Evolutionary conservation across 352 stramenopile genomes (phyloP).

Genomic region (Peronospora tabacina): DNA sequence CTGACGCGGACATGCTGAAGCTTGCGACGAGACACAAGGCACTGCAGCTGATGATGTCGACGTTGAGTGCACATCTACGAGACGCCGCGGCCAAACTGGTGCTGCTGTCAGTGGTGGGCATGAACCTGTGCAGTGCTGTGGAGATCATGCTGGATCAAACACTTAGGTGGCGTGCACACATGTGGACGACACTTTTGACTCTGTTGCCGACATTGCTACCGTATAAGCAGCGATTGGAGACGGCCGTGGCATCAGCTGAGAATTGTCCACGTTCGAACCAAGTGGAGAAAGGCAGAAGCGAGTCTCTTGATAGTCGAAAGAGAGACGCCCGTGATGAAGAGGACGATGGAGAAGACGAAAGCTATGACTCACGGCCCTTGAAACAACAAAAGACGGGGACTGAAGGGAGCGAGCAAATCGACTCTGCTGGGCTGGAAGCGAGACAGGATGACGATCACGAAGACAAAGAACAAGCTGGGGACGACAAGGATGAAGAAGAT

Average conservation of each 20-base stretch:
- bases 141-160: constrained; percentile 30
- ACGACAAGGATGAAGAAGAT: constrained; percentile 8
- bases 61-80: constrained; percentile 18
- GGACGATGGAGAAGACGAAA: constrained; percentile 14
- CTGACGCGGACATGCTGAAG: constrained; percentile 3
- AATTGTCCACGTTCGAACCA: neutral
- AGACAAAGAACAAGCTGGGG: constrained; percentile 5
- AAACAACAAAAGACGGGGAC: constrained; percentile 33
- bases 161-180: constrained; percentile 14
- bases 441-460: constrained; percentile 6
- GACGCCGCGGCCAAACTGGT: constrained; percentile 43
- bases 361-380: constrained; percentile 22
- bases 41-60: constrained; percentile 3
- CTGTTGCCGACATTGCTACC: constrained; percentile 22
- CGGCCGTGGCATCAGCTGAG: constrained; percentile 7
- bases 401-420: neutral
- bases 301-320: constrained; percentile 10
- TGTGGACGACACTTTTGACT: constrained; percentile 15
- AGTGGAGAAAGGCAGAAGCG: constrained; percentile 6
- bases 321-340: constrained; percentile 11
- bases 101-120: constrained; percentile 53
- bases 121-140: constrained; percentile 52
- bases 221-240: constrained; percentile 13
- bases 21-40: constrained; percentile 14
- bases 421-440: constrained; percentile 1